phyloP scores from a whole-genome alignment of 2,329 filamentous ascomycete genomes.

The Aspergillus texensis region DNA sequence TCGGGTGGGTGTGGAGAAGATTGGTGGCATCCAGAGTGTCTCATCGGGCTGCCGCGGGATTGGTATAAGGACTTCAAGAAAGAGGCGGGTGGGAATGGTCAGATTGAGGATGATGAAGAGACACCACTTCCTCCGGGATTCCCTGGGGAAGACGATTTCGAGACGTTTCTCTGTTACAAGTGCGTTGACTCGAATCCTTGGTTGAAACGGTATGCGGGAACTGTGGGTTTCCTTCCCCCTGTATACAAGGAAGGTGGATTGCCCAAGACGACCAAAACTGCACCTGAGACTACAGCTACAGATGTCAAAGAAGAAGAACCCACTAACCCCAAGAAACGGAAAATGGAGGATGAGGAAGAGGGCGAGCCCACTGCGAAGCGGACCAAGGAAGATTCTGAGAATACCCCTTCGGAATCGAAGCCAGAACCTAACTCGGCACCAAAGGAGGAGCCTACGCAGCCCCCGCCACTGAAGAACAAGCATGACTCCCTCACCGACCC shows the following conservation, averaged over 20 bases:
- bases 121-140: constrained; percentile 80
- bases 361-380: constrained; percentile 41
- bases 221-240: constrained; percentile 75
- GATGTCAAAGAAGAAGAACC: constrained; percentile 19
- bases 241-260: constrained; percentile 56
- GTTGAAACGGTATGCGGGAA: constrained; percentile 85
- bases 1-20: constrained; percentile 93
- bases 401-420: constrained; percentile 12
- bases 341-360: constrained; percentile 56
- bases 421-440: constrained; percentile 2
- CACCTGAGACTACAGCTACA: background rate
- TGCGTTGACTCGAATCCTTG: constrained; percentile 86
- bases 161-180: constrained; percentile 90
- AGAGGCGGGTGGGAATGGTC: constrained; percentile 29
- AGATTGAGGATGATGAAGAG: constrained; percentile 49
- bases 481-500: constrained; percentile 59
- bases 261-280: constrained; percentile 7
- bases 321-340: constrained; percentile 63
- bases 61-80: constrained; percentile 52
- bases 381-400: constrained; percentile 48
- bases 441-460: constrained; percentile 4
- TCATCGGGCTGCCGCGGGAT: constrained; percentile 76
- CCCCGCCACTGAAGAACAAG: constrained; percentile 52
- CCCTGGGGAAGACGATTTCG: constrained; percentile 85
- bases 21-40: constrained; percentile 94